Base-by-base conservation (phyloP, 768 basidiomycete genomes). In the Leccinum uliginosum region DNA sequence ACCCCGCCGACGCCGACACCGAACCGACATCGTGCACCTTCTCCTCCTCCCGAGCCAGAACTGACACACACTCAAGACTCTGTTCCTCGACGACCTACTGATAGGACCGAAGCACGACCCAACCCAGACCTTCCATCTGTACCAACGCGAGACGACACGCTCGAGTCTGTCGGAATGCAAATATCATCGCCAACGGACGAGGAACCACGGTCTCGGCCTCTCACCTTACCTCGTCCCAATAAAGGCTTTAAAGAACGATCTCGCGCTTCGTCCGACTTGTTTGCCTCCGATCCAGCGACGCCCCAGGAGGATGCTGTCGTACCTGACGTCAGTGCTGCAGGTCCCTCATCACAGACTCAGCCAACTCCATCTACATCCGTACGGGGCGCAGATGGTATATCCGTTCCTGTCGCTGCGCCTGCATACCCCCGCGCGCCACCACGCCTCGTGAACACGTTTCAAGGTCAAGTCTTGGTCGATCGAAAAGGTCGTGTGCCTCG, bases 381-480 rank as follows among this genome's bases (percentile, higher is more conserved):
- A 19, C 21, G 2, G 19, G n/a, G 29, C 2, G 3, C 4, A 0
- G 40, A 46, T 4, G 26, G 4, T 44, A 0, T 27, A 21, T 19
- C 51, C 11, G 27, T 54, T 24, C 11, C 40, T 0, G 6, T 43
- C 5, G 6, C 43, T n/a, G 2, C 34, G 9, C 6, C 54, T 8
- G 29, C 38, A 23, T 30, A 53, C 21, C 45, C 55, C 8, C 62
- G 57, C n/a, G 64, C 61, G 7, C 67, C 68, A 3, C 67, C 68
- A 1, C 68, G 62, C 9, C 3, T 66, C 8, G 66, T 62, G 19
- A 34, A 67, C 4, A 60, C 57, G 3, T 4, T 70, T 2, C 55
- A 46, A 3, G 62, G 67, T 0, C 56, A 58, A 38, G 60, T 64
- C 3, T 46, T 70, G 44, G 68, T 66, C 6, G 59, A 66, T 44